A percentile compares a stretch with the other conserved stretches of the same genome.
Evolutionary conservation across 2,329 filamentous ascomycete species (phyloP).

Genomic region (Grosmannia penicillata): DNA sequence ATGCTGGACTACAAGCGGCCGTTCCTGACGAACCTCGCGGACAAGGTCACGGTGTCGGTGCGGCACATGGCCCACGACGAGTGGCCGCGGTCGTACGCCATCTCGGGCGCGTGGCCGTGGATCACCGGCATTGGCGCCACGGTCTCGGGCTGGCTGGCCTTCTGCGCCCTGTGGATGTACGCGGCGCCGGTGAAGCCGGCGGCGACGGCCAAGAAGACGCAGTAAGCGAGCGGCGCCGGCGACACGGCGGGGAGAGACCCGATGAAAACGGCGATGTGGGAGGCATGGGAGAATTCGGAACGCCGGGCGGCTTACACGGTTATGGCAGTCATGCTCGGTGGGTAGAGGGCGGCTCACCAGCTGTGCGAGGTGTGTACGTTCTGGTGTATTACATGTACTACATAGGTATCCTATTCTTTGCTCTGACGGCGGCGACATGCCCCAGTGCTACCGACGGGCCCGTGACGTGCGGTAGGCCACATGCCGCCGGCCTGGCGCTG

Average conservation of each 20-base stretch:
- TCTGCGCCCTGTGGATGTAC: constrained; percentile 80
- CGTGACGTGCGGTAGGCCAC: no score
- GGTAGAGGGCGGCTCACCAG: no score
- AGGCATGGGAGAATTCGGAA: neutral
- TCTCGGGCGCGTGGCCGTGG: constrained; percentile 89
- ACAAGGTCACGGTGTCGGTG: constrained; percentile 90
- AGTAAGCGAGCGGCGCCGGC: no score
- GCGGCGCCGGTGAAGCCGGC: constrained; percentile 30
- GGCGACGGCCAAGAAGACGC: constrained; percentile 28
- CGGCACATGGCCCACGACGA: constrained; percentile 96
- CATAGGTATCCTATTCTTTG: no score
- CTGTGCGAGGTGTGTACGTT: no score
- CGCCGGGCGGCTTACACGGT: no score
- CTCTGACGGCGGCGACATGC: no score
- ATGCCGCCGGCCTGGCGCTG: no score
- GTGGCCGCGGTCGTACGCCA: constrained; percentile 81
- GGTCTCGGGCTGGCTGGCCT: constrained; percentile 67
- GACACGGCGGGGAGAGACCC: no score
- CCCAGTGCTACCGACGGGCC: no score
- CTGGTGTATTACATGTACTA: no score
- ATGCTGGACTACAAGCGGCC: constrained; percentile 92
- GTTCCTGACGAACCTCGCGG: constrained; percentile 76
- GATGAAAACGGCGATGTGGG: neutral
- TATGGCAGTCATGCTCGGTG: no score
- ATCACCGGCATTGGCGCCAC: constrained; percentile 78